These are phyloP conservation scores for Russula virescens DNA, from an alignment of 768 basidiomycete genomes.

Conservation along the genomic window DNA sequence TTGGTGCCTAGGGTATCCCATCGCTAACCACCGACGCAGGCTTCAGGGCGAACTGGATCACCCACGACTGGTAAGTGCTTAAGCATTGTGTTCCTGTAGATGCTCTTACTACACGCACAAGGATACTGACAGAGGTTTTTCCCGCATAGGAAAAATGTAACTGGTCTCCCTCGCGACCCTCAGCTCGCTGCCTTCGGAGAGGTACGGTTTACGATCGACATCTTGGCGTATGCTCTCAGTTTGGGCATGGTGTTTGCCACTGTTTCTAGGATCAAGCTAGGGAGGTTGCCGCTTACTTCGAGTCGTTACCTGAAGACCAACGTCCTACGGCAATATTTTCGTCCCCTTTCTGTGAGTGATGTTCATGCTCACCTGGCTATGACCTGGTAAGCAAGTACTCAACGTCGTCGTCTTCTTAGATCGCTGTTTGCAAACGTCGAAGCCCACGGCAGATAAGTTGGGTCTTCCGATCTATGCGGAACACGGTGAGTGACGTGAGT, in stretches of 20 bases:
- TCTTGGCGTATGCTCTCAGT: neutral
- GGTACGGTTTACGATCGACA: slow-evolving; percentile 32
- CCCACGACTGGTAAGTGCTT: slow-evolving; percentile 49
- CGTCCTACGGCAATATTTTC: slow-evolving; percentile 77
- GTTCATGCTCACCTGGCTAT: neutral
- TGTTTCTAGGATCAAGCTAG: slow-evolving; percentile 61
- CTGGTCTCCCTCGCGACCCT: slow-evolving; percentile 68
- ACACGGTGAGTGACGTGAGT: slow-evolving; percentile 47
- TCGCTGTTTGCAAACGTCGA: slow-evolving; percentile 80
- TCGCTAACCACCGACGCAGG: slow-evolving; percentile 39
- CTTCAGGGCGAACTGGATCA: slow-evolving; percentile 71
- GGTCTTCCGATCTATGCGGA: slow-evolving; percentile 70
- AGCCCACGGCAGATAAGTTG: slow-evolving; percentile 56
- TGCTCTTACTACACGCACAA: neutral
- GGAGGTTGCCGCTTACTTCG: slow-evolving; percentile 62
- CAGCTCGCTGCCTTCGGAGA: slow-evolving; percentile 69
- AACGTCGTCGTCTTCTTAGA: slow-evolving; percentile 39
- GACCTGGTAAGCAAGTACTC: neutral
- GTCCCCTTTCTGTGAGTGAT: slow-evolving; percentile 71
- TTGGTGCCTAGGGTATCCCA: neutral
- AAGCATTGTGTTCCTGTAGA: neutral
- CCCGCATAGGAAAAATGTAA: slow-evolving; percentile 49
- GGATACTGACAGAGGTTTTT: neutral
- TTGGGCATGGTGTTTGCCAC: neutral
- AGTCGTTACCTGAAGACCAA: slow-evolving; percentile 55